Evolutionary conservation across 257 asterid genomes (phyloP).

Genomic region (Rubia yunnanensis): DNA sequence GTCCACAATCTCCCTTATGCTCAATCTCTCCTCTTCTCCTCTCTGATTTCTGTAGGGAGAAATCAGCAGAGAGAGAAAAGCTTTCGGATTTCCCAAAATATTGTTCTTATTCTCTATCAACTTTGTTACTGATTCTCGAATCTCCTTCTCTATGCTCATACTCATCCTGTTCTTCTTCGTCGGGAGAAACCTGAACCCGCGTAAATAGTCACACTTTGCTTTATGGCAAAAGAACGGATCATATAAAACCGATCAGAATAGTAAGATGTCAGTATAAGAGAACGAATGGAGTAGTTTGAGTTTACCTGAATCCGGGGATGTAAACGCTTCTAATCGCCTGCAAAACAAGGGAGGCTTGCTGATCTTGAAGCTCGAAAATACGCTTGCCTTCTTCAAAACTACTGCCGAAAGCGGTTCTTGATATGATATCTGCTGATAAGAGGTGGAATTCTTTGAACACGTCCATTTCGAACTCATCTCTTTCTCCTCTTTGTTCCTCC

Average conservation of each 20-base stretch:
- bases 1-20: slow-evolving; percentile 40
- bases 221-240: no score
- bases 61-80: slow-evolving; percentile 21
- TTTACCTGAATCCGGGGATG: slow-evolving; percentile 49
- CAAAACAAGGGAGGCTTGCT: slow-evolving; percentile 31
- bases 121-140: slow-evolving; percentile 21
- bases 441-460: slow-evolving; percentile 27
- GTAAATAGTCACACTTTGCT: no score
- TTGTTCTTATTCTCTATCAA: slow-evolving; percentile 19
- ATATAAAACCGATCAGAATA: no score
- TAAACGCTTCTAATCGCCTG: slow-evolving; percentile 40
- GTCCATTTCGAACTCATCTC: slow-evolving; percentile 28
- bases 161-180: slow-evolving; percentile 32
- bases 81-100: slow-evolving; percentile 19
- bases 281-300: not conserved
- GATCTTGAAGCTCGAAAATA: slow-evolving; percentile 43
- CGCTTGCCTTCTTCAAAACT: slow-evolving; percentile 45
- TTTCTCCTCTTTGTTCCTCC: slow-evolving; percentile 25
- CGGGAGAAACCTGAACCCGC: slow-evolving; percentile 25
- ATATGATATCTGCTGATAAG: slow-evolving; percentile 41
- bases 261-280: no score
- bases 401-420: slow-evolving; percentile 53
- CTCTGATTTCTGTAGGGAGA: slow-evolving; percentile 20
- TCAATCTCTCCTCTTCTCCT: slow-evolving; percentile 42
- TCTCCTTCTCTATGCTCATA: slow-evolving; percentile 33